phyloP scores from a whole-genome alignment of 306 rosid genomes.

The barrel medic (Medicago truncatula) region MtrunA17r5.0-ANR NC_053045.1:64237001-64237500 shows the following conservation, averaged over 20 bases:
- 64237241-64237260: conserved; percentile 72
- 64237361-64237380: conserved; percentile 67
- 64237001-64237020: no score
- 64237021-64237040: no score
- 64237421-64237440: conserved; percentile 66
- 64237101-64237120: no score
- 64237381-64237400: conserved; percentile 71
- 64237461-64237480: conserved; percentile 70
- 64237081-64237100: neutral
- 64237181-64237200: neutral
- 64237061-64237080: neutral
- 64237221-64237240: conserved; percentile 45
- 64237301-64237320: conserved; percentile 68
- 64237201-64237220: neutral
- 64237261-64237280: conserved; percentile 42
- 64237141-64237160: neutral
- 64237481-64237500: conserved; percentile 70
- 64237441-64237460: conserved; percentile 68
- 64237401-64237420: conserved; percentile 70
- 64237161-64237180: no score
- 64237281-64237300: conserved; percentile 58
- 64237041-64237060: neutral
- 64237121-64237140: no score
- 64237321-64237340: conserved; percentile 71
- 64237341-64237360: conserved; percentile 62